phyloP scores from a whole-genome alignment of 371 early-diverging fungal species.

The Mucor velutinosus region DNA sequence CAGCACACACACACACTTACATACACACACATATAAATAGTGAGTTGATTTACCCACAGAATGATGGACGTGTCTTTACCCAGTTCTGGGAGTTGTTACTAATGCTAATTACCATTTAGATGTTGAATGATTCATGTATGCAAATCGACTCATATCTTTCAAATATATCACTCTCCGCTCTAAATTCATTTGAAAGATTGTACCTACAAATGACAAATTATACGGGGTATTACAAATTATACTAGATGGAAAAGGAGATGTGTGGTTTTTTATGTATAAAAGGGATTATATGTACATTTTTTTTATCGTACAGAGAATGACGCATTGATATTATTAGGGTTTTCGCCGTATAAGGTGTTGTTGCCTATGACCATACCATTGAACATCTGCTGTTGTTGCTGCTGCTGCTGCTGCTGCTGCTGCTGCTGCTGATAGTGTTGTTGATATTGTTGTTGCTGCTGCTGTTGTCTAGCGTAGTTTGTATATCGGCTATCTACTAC shows the following conservation, averaged over 20 bases:
- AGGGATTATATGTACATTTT: conserved; percentile 3
- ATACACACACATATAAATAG: neutral
- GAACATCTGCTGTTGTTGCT: conserved; percentile 41
- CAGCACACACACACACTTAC: neutral
- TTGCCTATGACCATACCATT: conserved; percentile 71
- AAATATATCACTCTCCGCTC: neutral
- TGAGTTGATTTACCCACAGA: conserved; percentile 6
- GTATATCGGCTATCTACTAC: conserved; percentile 1
- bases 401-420: conserved; percentile 1
- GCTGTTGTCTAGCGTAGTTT: conserved; percentile 12
- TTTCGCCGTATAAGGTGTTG: conserved; percentile 79
- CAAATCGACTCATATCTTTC: conserved; percentile 1
- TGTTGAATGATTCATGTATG: conserved; percentile 5
- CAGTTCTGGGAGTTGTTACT: conserved; percentile 12
- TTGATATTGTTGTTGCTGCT: conserved; percentile 10
- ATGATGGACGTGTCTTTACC: neutral
- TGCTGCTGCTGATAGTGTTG: conserved; percentile 1
- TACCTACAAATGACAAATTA: neutral
- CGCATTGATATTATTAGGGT: conserved; percentile 54
- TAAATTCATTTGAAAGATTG: conserved; percentile 1
- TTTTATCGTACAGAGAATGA: conserved; percentile 21
- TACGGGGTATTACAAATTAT: neutral
- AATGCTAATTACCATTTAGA: conserved; percentile 2
- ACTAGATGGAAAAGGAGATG: neutral
- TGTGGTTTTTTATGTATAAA: neutral